Evolutionary conservation across 2,329 filamentous ascomycete species (phyloP), one percentile per base, ranked within the genome.

Genomic region (Fusarium sacchari): DNA sequence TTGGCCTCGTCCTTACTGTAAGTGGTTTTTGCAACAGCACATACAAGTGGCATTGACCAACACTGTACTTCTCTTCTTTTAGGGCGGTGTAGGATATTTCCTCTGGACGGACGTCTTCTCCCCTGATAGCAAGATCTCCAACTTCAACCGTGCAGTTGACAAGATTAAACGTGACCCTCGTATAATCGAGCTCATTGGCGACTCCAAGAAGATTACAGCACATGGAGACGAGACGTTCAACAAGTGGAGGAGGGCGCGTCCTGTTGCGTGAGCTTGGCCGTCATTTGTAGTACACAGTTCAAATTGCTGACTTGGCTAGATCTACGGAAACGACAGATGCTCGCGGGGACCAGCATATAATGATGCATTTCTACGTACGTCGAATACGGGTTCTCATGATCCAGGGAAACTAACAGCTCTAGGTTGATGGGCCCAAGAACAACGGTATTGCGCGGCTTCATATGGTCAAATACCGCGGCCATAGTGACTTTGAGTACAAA

Each of bases 141-240:
- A 96, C 80, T 98, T 97, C 87, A 97, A 97, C 84, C 92, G 93
- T 72, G 94, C 94, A 2, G 93, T 97, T 53, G 89, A 93, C 78
- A 90, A 91, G 69, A 91, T 98, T 80, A 94, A 92, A 80, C 87
- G 88, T 59, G 93, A 97, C 79, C 81, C 88, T 1, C 86, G 89
- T 64, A 97, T 94, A 79, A 85, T 91, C 34, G 90, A 92, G 64
- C 81, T 97, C 12, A 88, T 98, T 3, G 95, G 95, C 20, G 91
- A 94, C 22, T 83, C 88, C 43, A 91, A 91, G 69, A 89, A 95
- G 79, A 96, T 98, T 64, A 87, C 86, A 28, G 94, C 95, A 0
- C 93, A 92, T 81, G 96, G 96, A 43, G 94, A 97, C 75, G 89
- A 91, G 67, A 95, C 93, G 4, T 88, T 86, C 81, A 96, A 92